Percentiles rank a stretch among this genome's conserved stretches.
Evolutionary conservation across 1,284 basidiomycete genomes (phyloP).

Genomic region (Macrocystidia cucumis): DNA sequence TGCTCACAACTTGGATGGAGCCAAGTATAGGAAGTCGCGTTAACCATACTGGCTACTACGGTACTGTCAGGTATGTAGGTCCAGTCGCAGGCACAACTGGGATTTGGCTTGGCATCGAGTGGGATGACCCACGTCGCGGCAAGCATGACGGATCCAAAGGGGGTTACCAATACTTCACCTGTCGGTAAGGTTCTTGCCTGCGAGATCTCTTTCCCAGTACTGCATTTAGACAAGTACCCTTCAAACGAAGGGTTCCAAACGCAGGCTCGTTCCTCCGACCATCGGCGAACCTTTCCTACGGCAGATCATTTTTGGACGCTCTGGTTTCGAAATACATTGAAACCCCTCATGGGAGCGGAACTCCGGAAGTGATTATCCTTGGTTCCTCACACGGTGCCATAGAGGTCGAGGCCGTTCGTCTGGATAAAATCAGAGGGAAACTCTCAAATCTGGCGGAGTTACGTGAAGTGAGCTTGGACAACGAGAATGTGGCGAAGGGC

Average conservation of each 20-base stretch:
- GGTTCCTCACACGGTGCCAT: conserved; percentile 82
- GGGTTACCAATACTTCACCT: conserved; percentile 73
- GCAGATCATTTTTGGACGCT: conserved; percentile 70
- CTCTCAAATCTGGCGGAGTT: conserved; percentile 64
- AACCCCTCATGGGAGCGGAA: conserved; percentile 36
- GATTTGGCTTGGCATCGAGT: conserved; percentile 90
- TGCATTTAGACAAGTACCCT: conserved; percentile 3
- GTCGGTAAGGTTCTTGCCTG: conserved; percentile 44
- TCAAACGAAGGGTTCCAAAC: conserved; percentile 37
- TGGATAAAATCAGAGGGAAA: conserved; percentile 71
- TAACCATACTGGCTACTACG: conserved; percentile 38
- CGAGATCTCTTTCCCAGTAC: conserved; percentile 4
- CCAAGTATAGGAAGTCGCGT: conserved; percentile 55
- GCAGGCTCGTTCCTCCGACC: conserved; percentile 74
- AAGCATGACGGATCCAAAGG: conserved; percentile 85
- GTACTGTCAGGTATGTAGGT: conserved; percentile 71
- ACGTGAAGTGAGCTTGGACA: conserved; percentile 74
- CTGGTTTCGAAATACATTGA: conserved; percentile 74
- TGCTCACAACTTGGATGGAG: too few relatives aligned
- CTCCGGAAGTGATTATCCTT: conserved; percentile 57
- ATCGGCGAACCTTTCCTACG: conserved; percentile 48
- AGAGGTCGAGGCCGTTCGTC: conserved; percentile 79
- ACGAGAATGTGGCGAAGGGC: conserved; percentile 50
- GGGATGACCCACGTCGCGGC: conserved; percentile 81
- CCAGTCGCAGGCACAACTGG: conserved; percentile 58